Percentiles rank a stretch among this genome's conserved stretches.
phyloP scores from a whole-genome alignment of 2,329 filamentous ascomycete species.

The Phyllosticta ampelicida region DNA sequence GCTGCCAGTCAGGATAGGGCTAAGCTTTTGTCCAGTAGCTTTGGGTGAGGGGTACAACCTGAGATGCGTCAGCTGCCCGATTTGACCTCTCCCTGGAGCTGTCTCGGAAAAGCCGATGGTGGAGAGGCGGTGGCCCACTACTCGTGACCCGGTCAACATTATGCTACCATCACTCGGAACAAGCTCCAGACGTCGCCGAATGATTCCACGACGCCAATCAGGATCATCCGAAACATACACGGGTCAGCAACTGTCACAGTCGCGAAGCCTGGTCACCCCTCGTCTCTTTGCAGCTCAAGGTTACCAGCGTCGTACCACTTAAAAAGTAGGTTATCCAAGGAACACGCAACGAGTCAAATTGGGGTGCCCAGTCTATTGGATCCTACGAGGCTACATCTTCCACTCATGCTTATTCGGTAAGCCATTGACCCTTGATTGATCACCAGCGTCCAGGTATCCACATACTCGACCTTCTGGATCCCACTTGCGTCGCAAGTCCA shows the following conservation, averaged over 20 bases:
- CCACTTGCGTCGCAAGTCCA: constrained; percentile 34
- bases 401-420: constrained; percentile 18
- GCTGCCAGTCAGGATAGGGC: no score
- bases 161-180: neutral
- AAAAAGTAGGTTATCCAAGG: neutral
- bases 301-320: no score
- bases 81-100: neutral
- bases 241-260: neutral
- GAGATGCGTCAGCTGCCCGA: neutral
- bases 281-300: no score
- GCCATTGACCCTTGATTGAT: constrained; percentile 33
- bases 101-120: neutral
- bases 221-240: neutral
- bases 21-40: neutral
- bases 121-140: neutral
- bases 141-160: neutral
- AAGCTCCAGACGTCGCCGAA: neutral
- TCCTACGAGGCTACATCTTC: neutral
- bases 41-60: neutral
- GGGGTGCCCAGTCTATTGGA: neutral
- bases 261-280: no score
- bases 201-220: neutral
- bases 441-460: constrained; percentile 38
- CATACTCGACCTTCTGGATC: constrained; percentile 33
- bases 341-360: no score